A percentile compares a stretch with the other conserved stretches of the same genome.
Conservation (phyloP, 768 basidiomycete species). For the Hirschioporus abietinus region DNA sequence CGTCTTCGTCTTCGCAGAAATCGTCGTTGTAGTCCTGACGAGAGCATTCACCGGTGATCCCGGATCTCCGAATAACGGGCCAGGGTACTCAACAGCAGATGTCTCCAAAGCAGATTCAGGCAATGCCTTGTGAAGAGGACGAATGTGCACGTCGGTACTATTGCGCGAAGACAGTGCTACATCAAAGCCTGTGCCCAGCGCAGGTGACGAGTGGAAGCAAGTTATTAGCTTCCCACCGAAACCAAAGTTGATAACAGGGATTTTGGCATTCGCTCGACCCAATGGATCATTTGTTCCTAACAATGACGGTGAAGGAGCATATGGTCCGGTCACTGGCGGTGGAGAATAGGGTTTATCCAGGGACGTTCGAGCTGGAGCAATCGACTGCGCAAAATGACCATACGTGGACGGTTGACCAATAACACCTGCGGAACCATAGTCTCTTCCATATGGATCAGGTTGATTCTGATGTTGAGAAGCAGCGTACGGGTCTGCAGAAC, state of each 20-base stretch:
- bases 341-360: constrained; percentile 15
- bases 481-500: neutral
- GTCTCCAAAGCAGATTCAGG: constrained; percentile 58
- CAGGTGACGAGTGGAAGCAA: constrained; percentile 74
- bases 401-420: neutral
- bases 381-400: constrained; percentile 33
- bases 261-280: constrained; percentile 62
- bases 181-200: constrained; percentile 69
- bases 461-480: neutral
- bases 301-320: constrained; percentile 82
- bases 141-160: constrained; percentile 64
- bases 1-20: constrained; percentile 59
- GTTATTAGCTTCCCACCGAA: constrained; percentile 90
- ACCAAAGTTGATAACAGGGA: constrained; percentile 84
- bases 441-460: neutral
- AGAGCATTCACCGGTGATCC: constrained; percentile 58
- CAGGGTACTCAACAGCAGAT: constrained; percentile 65
- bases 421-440: neutral
- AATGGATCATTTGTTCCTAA: constrained; percentile 80
- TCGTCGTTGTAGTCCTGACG: constrained; percentile 49
- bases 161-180: constrained; percentile 68
- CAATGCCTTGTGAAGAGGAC: constrained; percentile 60
- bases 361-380: constrained; percentile 8
- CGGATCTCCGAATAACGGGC: constrained; percentile 63
- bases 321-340: constrained; percentile 43